Evolutionary conservation across 2,329 filamentous ascomycete species (phyloP), one percentile per base, ranked within the genome.

Genomic region (Dothistroma pini): DNA sequence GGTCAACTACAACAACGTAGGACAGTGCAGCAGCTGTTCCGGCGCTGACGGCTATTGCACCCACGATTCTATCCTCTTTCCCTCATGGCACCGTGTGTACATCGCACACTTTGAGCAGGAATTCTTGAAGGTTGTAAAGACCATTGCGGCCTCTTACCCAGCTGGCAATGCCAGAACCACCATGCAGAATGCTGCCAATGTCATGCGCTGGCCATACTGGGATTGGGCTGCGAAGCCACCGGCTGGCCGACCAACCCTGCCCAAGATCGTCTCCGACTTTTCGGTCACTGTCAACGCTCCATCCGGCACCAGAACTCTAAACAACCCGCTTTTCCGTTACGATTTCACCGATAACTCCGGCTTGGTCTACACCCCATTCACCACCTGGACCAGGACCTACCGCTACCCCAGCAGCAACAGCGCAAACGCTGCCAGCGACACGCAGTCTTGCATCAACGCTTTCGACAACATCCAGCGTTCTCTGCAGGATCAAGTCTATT

Each of bases 301-400:
- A n/a, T 60, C 41, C 7, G 63, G 63, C 8, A 59, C 54, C 58
- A 63, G 49, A 25, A 66, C 53, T 54, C 64, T 63, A 61, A 62
- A 35, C 25, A 72, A 73, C 58, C 71, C 71, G 21, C 65, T 73
- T 14, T 70, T 65, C 63, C 66, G 66, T 32, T 70, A 71, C 56
- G 63, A 68, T 25, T 71, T 71, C 63, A 56, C 56, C 44, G 47
- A 58, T 19, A 44, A 21, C 31, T 59, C 58, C 25, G 53, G 57
- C 19, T 51, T 69, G 59, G 55, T 60, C 21, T 71, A 70, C 54
- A 51, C 47, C 31, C 67, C 69, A 19, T 67, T 66, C 50, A 65
- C 59, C 34, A 64, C 55, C 38, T 71, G 67, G 66, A 55, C 21
- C 31, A 56, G 56, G 41, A 70, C 66, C 5, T 63, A 66, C 51